A percentile compares a stretch with the other conserved stretches of the same genome.
phyloP scores from a whole-genome alignment of 768 basidiomycete genomes.

The Leccinum arenicola region DNA sequence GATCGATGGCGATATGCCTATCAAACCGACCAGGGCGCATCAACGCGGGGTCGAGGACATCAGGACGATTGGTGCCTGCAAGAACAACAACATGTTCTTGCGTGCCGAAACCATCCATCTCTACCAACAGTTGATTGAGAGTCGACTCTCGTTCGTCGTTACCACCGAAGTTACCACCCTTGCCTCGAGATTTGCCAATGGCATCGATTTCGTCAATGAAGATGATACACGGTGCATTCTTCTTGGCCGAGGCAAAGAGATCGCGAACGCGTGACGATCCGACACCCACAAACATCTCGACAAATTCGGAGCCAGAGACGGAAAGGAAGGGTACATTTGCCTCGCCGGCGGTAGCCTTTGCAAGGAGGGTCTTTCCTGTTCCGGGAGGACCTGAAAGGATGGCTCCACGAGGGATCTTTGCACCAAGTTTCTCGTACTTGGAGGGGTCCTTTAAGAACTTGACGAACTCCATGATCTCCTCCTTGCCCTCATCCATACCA shows the following conservation, averaged over 20 bases:
- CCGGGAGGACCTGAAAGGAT: conserved; percentile 96
- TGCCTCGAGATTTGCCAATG: conserved; percentile 90
- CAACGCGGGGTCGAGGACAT: conserved; percentile 92
- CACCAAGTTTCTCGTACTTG: conserved; percentile 93
- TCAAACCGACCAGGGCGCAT: conserved; percentile 99
- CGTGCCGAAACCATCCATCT: conserved; percentile 99
- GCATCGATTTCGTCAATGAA: conserved; percentile 99
- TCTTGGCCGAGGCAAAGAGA: conserved; percentile 95
- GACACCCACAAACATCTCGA: conserved; percentile 99
- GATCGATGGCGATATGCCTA: conserved; percentile 91
- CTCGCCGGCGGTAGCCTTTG: conserved; percentile 98
- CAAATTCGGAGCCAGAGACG: conserved; percentile 98
- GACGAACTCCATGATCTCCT: conserved; percentile 99
- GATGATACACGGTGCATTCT: conserved; percentile 97
- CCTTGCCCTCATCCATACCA: conserved; percentile 99
- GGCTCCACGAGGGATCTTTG: conserved; percentile 95
- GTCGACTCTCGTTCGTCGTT: conserved; percentile 99
- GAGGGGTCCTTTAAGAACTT: conserved; percentile 96
- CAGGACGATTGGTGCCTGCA: conserved; percentile 95
- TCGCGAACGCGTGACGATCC: conserved; percentile 97
- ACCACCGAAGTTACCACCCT: conserved; percentile 77
- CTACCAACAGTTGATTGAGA: conserved; percentile 94
- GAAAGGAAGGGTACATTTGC: conserved; percentile 97
- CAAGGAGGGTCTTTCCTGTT: conserved; percentile 96
- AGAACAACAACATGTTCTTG: conserved; percentile 95